Evolutionary conservation across 768 basidiomycete genomes (phyloP), one percentile per base, ranked within the genome.

Genomic region (Auricularia cornea): DNA sequence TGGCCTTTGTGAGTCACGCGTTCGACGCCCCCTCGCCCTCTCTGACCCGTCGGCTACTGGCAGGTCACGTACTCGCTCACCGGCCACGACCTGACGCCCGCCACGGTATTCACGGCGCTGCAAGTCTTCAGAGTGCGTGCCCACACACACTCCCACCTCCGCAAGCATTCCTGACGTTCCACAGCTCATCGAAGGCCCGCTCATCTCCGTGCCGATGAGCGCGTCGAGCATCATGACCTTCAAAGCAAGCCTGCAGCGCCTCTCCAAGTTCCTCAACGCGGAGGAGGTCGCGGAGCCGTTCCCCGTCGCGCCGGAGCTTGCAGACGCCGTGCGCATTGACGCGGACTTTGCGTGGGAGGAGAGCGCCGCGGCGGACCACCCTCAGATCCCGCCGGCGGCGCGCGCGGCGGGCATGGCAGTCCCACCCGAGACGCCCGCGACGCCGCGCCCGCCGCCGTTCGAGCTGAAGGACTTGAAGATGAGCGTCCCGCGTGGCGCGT

Each of bases 51-150:
- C n/a, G n/a, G n/a, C n/a, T 18, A 6, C 20, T 56, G 52, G 1
- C 70, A 87, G 82, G 82, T 89, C 66, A 85, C 86, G 0, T 89
- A 88, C 68, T 78, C 79, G 1, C 71, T 88, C 23, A 82, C 75
- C 31, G 84, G 83, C 8, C 84, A 87, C 63, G 69, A 74, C 6
- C 76, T 87, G 30, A 78, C 81, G 62, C 72, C 84, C 3, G 81
- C 84, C 0, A 73, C 77, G 62, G 81, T 87, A 57, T 87, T 87
- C 70, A 74, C 78, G 3, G 80, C 81, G 6, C 72, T 87, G n/a
- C 84, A 86, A 64, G 73, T 84, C 35, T 85, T 86, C 75, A 85
- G 84, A 67, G 79, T 81, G 1, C 66, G 81, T 8, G 81, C 84
- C 3, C 82, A 82, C 0, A 69, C 84, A 26, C 67, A 70, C n/a